Evolutionary conservation across 257 asterid species (phyloP).

Genomic region (Oldenlandia corymbosa): DNA sequence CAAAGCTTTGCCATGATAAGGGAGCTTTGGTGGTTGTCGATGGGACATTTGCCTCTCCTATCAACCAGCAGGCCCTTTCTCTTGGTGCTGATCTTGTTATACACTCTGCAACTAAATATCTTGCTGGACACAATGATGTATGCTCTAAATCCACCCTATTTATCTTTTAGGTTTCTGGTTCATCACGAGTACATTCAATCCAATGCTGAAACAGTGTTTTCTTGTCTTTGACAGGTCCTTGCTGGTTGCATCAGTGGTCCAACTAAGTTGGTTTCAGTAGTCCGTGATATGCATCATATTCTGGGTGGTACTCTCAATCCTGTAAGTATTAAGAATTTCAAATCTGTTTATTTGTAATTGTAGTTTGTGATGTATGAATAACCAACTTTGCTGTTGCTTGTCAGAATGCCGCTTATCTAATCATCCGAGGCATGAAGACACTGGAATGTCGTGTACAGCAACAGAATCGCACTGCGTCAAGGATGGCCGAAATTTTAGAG

Average conservation of each 20-base stretch:
- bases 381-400: constrained; percentile 12
- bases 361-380: background rate
- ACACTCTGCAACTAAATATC: constrained; percentile 85
- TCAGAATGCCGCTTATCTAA: constrained; percentile 84
- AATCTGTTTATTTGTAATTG: background rate
- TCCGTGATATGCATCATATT: constrained; percentile 82
- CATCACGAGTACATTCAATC: background rate
- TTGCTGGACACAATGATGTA: constrained; percentile 94
- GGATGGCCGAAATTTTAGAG: constrained; percentile 99
- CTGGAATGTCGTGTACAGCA: constrained; percentile 96
- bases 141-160: too few relatives aligned
- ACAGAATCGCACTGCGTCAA: constrained; percentile 85
- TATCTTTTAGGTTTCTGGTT: background rate
- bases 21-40: constrained; percentile 81
- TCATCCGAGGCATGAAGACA: constrained; percentile 98
- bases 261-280: constrained; percentile 52
- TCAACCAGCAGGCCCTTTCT: constrained; percentile 90
- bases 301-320: constrained; percentile 89
- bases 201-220: constrained; percentile 1
- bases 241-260: constrained; percentile 92
- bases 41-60: constrained; percentile 92
- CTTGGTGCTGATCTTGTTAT: constrained; percentile 86
- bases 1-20: constrained; percentile 80
- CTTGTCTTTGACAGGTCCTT: constrained; percentile 54
- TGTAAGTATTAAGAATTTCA: constrained; percentile 59